Base-by-base conservation (phyloP, 495 filamentous ascomycete species). In the Lichenothelia convexa region DNA sequence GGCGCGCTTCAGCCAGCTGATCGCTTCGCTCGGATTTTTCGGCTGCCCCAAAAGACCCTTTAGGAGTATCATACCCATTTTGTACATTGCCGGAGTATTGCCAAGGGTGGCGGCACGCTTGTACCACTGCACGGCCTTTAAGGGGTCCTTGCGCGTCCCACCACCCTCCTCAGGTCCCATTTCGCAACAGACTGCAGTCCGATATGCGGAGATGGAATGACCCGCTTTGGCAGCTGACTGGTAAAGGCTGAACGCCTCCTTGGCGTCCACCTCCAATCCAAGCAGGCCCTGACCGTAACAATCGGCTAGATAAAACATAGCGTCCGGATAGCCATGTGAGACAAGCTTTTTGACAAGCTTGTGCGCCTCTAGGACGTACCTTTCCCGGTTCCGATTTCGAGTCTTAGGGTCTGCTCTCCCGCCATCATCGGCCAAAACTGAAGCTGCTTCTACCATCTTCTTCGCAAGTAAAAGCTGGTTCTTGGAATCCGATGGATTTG, bases 71-170 rank as follows among this genome's bases (percentile, higher is more conserved):
- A 93, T 87, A 35, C 89, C 89, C 57, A 95, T 76, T 56, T 97
- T 97, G 60, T 93, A 97, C 85, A 93, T 91, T 18, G 87, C 89
- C 0, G 85, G 76, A 0, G 80, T 78, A 47, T 95, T 86, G 9
- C 89, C 89, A 4, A 94, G 63, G 5, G 78, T 71, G 1, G 89
- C 85, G 9, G 87, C 83, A 15, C 85, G 82, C 53, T 84, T 85
- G 53, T 95, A 97, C 89, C 89, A 97, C 49, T 94, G 85, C 20
- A 95, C 81, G 6, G 89, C 84, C 60, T 93, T 94, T 45, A 82
- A 56, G 3, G 82, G 80, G 52, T 97, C 89, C 42, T 81, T 80
- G 34, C 77, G 72, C 8, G 89, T 93, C 13, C 89, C 89, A 35
- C 87, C 87, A 31, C 83, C 82, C 46, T 89, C 82, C 48, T 93